Evolutionary conservation across 2,329 filamentous ascomycete species (phyloP).

Genomic region (Fusarium beomiforme): DNA sequence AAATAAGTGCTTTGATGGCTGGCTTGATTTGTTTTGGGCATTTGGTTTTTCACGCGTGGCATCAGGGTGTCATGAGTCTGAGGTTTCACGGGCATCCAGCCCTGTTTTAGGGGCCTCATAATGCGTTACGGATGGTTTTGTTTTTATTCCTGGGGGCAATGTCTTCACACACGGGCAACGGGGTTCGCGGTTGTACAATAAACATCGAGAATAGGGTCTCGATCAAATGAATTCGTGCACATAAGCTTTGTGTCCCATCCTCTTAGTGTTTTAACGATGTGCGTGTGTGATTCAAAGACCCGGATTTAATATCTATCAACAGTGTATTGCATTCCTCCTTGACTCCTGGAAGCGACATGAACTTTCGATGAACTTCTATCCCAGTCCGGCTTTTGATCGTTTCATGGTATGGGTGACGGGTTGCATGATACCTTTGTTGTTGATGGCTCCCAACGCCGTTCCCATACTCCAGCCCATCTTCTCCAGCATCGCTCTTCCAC

Average conservation of each 20-base stretch:
- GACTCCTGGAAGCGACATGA: background rate
- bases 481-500: constrained; percentile 86
- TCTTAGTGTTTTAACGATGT: constrained; percentile 1
- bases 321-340: background rate
- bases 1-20: constrained; percentile 78
- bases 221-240: constrained; percentile 70
- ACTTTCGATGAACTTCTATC: constrained; percentile 51
- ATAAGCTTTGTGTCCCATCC: constrained; percentile 53
- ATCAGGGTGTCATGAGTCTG: constrained; percentile 67
- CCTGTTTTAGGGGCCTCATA: constrained; percentile 64
- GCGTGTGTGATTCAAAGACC: background rate
- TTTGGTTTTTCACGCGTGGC: constrained; percentile 62
- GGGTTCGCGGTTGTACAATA: constrained; percentile 81
- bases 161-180: constrained; percentile 74
- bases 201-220: constrained; percentile 70
- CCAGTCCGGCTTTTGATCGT: constrained; percentile 83
- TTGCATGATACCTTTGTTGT: constrained; percentile 89
- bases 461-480: constrained; percentile 98
- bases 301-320: background rate
- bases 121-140: constrained; percentile 80
- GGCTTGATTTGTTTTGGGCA: constrained; percentile 69
- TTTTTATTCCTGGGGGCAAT: constrained; percentile 73
- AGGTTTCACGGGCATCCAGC: constrained; percentile 56
- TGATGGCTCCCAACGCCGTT: constrained; percentile 80
- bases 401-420: constrained; percentile 91